Conservation (phyloP, 305 asterid genomes). For the Fraxinus velutina region DNA sequence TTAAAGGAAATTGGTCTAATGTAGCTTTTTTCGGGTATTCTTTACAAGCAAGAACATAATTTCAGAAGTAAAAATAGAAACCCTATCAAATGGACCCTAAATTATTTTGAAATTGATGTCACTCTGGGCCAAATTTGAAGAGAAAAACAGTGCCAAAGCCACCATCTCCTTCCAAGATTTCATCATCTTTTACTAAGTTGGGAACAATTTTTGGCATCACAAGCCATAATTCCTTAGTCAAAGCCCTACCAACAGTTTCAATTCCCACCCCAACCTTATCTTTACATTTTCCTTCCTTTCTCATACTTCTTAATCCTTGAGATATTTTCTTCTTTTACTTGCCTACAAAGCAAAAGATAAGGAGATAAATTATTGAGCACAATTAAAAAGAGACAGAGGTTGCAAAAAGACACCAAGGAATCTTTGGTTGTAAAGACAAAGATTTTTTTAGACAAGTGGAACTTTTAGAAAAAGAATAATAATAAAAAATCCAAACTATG, state of each 20-base stretch:
- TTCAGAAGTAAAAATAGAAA: too few relatives aligned
- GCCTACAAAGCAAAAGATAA: neutral
- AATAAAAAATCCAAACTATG: too few relatives aligned
- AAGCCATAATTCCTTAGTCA: neutral
- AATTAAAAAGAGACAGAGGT: neutral
- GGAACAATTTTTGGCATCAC: neutral
- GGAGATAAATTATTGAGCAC: neutral
- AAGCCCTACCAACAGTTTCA: neutral
- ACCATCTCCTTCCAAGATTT: neutral
- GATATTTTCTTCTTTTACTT: neutral
- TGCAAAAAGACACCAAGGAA: neutral
- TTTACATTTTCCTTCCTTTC: neutral
- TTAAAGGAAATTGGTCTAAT: neutral
- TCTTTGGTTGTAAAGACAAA: neutral
- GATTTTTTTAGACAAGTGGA: neutral
- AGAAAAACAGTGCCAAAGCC: neutral
- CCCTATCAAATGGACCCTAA: too few relatives aligned
- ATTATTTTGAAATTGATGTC: neutral
- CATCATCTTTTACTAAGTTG: neutral
- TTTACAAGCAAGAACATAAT: too few relatives aligned
- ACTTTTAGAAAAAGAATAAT: neutral
- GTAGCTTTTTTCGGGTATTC: neutral
- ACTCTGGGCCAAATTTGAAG: neutral
- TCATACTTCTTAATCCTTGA: neutral
- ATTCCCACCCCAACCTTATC: neutral